Evolutionary conservation across 768 basidiomycete genomes (phyloP).

Genomic region (Leccinum uliginosum): DNA sequence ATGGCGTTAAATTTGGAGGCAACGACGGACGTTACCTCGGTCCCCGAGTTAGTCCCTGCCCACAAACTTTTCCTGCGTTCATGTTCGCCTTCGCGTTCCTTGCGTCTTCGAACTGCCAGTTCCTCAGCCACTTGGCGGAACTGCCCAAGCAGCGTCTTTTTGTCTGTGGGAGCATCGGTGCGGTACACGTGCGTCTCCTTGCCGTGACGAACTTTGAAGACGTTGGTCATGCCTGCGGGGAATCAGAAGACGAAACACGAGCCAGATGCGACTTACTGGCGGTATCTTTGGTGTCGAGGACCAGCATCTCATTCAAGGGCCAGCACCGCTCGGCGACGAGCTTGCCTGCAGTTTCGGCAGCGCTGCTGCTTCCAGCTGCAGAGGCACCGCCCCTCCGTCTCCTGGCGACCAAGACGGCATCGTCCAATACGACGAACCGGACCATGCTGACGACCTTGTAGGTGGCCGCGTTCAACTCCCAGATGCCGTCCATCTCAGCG

Average conservation of each 20-base stretch:
- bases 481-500: slow-evolving; percentile 76
- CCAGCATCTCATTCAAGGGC: slow-evolving; percentile 89
- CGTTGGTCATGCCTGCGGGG: slow-evolving; percentile 75
- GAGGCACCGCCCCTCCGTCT: slow-evolving; percentile 55
- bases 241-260: neutral
- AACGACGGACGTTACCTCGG: slow-evolving; percentile 34
- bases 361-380: slow-evolving; percentile 60
- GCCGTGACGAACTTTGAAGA: slow-evolving; percentile 89
- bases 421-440: slow-evolving; percentile 87
- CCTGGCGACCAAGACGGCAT: slow-evolving; percentile 84
- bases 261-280: slow-evolving; percentile 54
- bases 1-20: neutral
- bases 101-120: slow-evolving; percentile 78
- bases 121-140: slow-evolving; percentile 95
- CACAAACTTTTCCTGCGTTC: slow-evolving; percentile 80
- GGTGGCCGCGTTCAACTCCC: slow-evolving; percentile 87
- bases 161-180: slow-evolving; percentile 75
- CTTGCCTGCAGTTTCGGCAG: slow-evolving; percentile 59
- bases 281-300: slow-evolving; percentile 94
- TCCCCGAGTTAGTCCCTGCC: slow-evolving; percentile 40
- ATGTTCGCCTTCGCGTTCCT: slow-evolving; percentile 91
- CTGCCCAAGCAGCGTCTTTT: slow-evolving; percentile 77
- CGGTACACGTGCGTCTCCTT: slow-evolving; percentile 96
- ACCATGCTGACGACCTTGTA: slow-evolving; percentile 89
- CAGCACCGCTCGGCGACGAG: slow-evolving; percentile 93